Conservation (phyloP, 208 protist species). For the Crithidia bombi region DNA sequence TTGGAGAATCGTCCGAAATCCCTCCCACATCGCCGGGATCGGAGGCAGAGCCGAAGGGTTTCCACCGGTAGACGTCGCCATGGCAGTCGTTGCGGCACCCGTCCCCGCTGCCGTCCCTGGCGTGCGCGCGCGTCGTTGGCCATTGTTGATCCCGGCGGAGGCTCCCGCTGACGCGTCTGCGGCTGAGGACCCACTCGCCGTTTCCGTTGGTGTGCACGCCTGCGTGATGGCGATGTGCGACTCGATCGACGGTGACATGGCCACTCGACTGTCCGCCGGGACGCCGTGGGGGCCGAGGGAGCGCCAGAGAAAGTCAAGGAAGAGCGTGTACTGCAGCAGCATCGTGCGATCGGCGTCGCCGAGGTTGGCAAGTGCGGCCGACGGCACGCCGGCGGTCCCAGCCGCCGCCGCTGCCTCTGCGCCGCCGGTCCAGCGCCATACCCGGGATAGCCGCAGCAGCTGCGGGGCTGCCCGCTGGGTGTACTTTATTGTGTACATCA, state of each 20-base stretch:
- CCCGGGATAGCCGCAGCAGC: slow-evolving; percentile 54
- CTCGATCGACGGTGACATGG: slow-evolving; percentile 36
- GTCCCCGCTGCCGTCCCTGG: not conserved
- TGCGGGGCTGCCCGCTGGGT: slow-evolving; percentile 55
- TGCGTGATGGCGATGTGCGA: slow-evolving; percentile 5
- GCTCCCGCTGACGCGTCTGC: slow-evolving; percentile 3
- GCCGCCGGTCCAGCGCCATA: slow-evolving; percentile 49
- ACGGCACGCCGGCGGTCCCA: not conserved
- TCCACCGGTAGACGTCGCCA: not conserved
- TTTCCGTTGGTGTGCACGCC: slow-evolving; percentile 2
- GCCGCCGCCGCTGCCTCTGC: not conserved
- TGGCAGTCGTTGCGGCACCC: not conserved
- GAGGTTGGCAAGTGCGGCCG: slow-evolving; percentile 18
- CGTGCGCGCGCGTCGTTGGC: not conserved
- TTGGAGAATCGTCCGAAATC: slow-evolving; percentile 71
- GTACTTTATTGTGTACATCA: slow-evolving; percentile 81
- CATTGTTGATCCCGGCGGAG: not conserved
- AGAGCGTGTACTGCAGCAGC: slow-evolving; percentile 38
- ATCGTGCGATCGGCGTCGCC: slow-evolving; percentile 25
- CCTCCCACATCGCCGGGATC: slow-evolving; percentile 65
- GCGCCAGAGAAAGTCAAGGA: slow-evolving; percentile 66
- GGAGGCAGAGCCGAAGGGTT: slow-evolving; percentile 26
- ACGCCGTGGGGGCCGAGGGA: slow-evolving; percentile 50
- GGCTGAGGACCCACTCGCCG: not conserved
- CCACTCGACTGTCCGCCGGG: slow-evolving; percentile 51